phyloP scores from a whole-genome alignment of 2,329 filamentous ascomycete genomes.

The Neonectria magnoliae region DNA sequence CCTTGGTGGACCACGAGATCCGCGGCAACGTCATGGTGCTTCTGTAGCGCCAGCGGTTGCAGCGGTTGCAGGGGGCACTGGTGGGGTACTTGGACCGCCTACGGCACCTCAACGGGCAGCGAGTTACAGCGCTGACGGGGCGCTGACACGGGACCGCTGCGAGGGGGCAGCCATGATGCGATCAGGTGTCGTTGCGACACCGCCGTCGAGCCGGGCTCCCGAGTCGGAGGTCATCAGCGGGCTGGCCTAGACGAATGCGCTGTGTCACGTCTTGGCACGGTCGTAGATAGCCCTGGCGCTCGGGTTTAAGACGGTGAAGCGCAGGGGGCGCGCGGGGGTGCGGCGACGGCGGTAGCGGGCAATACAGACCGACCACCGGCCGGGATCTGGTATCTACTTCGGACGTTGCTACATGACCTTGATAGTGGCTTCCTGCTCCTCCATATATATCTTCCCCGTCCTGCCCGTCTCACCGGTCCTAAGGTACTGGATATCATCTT shows the following conservation, averaged over 20 bases:
- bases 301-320: background rate
- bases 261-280: background rate
- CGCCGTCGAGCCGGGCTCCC: too few species aligned
- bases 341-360: too few species aligned
- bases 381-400: background rate
- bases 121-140: background rate
- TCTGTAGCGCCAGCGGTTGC: slow-evolving; percentile 10
- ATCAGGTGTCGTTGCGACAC: background rate
- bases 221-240: background rate
- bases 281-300: background rate
- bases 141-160: background rate
- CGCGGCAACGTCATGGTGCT: slow-evolving; percentile 13
- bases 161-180: background rate
- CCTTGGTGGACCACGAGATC: slow-evolving; percentile 6
- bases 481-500: background rate
- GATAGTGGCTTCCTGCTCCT: background rate
- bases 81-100: background rate
- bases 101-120: background rate
- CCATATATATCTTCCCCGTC: background rate
- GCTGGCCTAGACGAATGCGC: background rate
- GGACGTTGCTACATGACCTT: background rate
- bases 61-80: slow-evolving; percentile 7
- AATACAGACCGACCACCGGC: background rate
- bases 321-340: background rate
- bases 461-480: background rate